phyloP scores from a whole-genome alignment of 78 protist species.

The Dictyostelium intermedium region DNA sequence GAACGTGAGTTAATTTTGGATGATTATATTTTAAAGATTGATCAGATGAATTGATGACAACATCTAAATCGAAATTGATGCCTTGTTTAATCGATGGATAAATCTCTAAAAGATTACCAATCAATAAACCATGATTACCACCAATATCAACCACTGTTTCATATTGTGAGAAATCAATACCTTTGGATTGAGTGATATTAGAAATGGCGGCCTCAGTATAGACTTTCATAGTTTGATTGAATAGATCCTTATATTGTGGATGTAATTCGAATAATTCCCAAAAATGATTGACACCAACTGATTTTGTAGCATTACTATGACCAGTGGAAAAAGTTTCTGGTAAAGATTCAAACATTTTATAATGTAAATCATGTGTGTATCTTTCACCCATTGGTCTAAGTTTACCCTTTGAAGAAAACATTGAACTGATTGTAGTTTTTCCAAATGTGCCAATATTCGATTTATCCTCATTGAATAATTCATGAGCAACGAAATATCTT shows the following conservation, averaged over 20 bases:
- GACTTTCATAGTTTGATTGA: not conserved
- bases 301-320: not conserved
- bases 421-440: not conserved
- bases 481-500: not conserved
- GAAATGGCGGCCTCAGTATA: not conserved
- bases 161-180: not conserved
- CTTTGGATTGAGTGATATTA: not conserved
- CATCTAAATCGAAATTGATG: constrained; percentile 32
- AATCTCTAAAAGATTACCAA: not conserved
- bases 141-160: constrained; percentile 51
- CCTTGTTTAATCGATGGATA: constrained; percentile 18
- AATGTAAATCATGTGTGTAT: not conserved
- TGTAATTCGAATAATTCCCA: not conserved
- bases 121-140: constrained; percentile 51
- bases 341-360: constrained; percentile 8
- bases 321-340: not conserved
- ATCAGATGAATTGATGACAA: not conserved
- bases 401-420: not conserved
- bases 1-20: not conserved
- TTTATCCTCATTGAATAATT: not conserved
- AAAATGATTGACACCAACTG: not conserved
- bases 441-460: not conserved
- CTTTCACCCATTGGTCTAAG: not conserved
- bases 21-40: not conserved
- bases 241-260: not conserved